Percentiles rank a stretch among this genome's conserved stretches.
These are phyloP conservation scores for Akanthomyces lecanii DNA, from an alignment of 2,329 filamentous ascomycete genomes.

Conservation along the genomic window DNA sequence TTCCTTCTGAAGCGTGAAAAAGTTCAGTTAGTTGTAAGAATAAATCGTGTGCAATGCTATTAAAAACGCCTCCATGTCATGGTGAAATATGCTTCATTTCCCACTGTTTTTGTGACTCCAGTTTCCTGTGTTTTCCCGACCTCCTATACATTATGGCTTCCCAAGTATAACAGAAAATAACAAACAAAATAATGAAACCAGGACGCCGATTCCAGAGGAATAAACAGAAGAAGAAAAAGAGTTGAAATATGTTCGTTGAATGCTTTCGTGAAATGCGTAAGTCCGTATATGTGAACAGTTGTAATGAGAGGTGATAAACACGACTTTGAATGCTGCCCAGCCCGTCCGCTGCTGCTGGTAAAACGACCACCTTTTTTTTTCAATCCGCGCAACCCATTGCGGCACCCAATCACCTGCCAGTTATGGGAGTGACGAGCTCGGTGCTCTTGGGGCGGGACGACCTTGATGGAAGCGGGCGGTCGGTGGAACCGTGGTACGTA, in stretches of 20 bases:
- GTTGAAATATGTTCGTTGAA: constrained; percentile 10
- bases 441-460: constrained; percentile 59
- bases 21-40: background rate
- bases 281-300: background rate
- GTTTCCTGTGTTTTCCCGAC: constrained; percentile 5
- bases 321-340: background rate
- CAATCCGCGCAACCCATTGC: background rate
- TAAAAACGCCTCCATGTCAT: constrained; percentile 10
- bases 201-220: constrained; percentile 3
- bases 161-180: background rate
- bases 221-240: background rate
- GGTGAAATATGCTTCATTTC: constrained; percentile 7
- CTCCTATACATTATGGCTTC: background rate
- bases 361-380: background rate
- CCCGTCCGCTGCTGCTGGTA: background rate
- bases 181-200: background rate
- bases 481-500: constrained; percentile 36
- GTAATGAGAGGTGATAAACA: background rate
- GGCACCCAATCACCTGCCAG: constrained; percentile 40
- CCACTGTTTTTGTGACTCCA: constrained; percentile 11
- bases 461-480: constrained; percentile 54
- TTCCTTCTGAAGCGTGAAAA: background rate
- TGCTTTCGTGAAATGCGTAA: constrained; percentile 14
- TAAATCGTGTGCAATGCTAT: background rate
- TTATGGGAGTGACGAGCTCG: constrained; percentile 58